Conservation (phyloP, 2,329 filamentous ascomycete species). For the Aspergillus ochraceoroseus region DNA sequence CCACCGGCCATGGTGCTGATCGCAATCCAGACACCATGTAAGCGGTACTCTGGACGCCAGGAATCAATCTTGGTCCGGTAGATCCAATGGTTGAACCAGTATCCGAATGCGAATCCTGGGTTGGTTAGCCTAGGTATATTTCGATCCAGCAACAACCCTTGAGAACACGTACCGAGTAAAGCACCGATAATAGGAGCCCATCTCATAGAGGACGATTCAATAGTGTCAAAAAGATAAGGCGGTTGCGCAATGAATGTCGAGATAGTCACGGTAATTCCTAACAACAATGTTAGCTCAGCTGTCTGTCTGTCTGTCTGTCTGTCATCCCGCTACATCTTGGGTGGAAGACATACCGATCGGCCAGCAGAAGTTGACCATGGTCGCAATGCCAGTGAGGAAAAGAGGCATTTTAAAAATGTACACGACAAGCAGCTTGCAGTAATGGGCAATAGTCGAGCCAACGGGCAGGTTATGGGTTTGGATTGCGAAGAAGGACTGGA, state of each 20-base stretch:
- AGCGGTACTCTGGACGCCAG: constrained; percentile 34
- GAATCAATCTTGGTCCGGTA: constrained; percentile 21
- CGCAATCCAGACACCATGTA: constrained; percentile 37
- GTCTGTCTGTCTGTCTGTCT: no score
- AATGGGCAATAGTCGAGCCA: constrained; percentile 21
- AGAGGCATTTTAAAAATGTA: constrained; percentile 33
- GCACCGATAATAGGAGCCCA: constrained; percentile 37
- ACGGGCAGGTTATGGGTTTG: constrained; percentile 31
- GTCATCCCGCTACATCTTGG: no score
- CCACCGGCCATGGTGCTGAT: constrained; percentile 30
- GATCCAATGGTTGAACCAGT: constrained; percentile 37
- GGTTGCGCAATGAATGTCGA: constrained; percentile 32
- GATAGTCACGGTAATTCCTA: constrained; percentile 36
- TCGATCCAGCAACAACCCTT: no score
- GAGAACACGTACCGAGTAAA: constrained; percentile 23
- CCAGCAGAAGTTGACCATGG: constrained; percentile 39
- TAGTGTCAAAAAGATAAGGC: constrained; percentile 35
- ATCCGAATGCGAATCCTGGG: constrained; percentile 33
- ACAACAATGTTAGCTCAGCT: no score
- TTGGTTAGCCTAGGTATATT: not conserved
- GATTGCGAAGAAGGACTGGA: constrained; percentile 31
- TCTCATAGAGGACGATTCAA: constrained; percentile 36
- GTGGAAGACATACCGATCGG: constrained; percentile 30
- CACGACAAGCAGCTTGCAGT: constrained; percentile 23
- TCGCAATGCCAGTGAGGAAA: constrained; percentile 30